phyloP scores from a whole-genome alignment of 2,329 filamentous ascomycete species.

The Chrysosporium queenslandicum region DNA sequence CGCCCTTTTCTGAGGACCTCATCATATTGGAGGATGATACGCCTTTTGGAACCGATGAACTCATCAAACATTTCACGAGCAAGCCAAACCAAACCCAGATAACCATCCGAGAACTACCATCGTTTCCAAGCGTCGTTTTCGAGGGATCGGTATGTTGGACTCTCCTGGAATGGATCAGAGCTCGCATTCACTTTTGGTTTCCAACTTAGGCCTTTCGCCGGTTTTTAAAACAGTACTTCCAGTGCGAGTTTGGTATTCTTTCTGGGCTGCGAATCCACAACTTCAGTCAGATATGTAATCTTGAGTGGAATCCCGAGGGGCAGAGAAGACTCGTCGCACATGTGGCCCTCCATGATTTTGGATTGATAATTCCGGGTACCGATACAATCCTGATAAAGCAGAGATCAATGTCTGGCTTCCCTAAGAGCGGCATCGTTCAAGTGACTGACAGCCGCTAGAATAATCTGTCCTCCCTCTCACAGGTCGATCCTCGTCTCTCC shows the following conservation, averaged over 20 bases:
- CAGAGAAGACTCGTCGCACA: conserved; percentile 5
- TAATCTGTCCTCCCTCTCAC: not conserved
- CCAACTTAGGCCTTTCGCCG: not conserved
- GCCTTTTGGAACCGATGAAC: not conserved
- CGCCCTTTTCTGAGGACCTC: not conserved
- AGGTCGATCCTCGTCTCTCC: conserved; percentile 5
- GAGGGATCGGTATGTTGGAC: no score
- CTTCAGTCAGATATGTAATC: not conserved
- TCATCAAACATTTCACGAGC: not conserved
- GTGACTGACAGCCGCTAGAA: no score
- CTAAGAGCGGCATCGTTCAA: no score
- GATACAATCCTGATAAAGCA: not conserved
- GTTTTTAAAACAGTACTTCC: conserved; percentile 3
- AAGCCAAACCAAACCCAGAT: conserved; percentile 3
- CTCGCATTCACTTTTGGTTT: no score
- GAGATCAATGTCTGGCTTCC: no score
- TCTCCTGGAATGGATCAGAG: no score
- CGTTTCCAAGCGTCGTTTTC: no score
- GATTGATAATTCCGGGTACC: not conserved
- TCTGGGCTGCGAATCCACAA: conserved; percentile 6
- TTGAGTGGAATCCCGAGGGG: conserved; percentile 4
- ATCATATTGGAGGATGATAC: conserved; percentile 4
- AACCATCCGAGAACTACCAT: not conserved
- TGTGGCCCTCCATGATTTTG: conserved; percentile 2
- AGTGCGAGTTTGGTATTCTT: conserved; percentile 3